Percentiles rank a stretch among this genome's conserved stretches.
phyloP scores from a whole-genome alignment of 148 eudicot species.

The Salicornia ramosissima region DNA sequence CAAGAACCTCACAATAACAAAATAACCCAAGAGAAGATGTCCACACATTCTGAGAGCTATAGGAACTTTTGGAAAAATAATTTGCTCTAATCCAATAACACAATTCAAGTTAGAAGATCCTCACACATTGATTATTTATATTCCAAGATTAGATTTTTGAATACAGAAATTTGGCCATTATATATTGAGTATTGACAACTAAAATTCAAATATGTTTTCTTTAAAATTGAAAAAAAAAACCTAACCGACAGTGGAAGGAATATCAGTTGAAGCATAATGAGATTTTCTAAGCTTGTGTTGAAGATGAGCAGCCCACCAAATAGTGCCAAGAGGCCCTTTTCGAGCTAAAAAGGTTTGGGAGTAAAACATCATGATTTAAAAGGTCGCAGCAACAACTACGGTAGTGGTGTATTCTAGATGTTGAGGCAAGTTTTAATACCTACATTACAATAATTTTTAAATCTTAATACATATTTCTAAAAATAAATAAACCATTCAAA shows the following conservation, averaged over 20 bases:
- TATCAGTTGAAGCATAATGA: constrained; percentile 56
- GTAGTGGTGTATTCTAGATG: no score
- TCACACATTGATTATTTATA: neutral
- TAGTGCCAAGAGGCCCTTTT: constrained; percentile 37
- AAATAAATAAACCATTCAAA: no score
- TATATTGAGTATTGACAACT: neutral
- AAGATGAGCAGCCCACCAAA: constrained; percentile 65
- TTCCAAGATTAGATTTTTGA: no score
- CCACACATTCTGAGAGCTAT: constrained; percentile 88
- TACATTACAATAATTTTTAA: no score
- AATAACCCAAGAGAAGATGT: constrained; percentile 84
- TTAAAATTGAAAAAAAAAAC: neutral
- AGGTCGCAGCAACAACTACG: no score
- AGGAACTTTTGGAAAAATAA: constrained; percentile 83
- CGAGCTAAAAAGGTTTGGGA: constrained; percentile 44
- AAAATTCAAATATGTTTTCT: no score
- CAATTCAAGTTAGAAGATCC: neutral
- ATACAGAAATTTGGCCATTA: no score
- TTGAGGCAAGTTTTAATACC: no score
- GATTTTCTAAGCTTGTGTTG: no score
- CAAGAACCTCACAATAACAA: no score
- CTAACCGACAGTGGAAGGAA: constrained; percentile 70
- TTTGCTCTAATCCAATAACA: constrained; percentile 41
- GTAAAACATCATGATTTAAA: constrained; percentile 31
- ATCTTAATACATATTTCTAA: no score